Conservation (phyloP, 2,329 filamentous ascomycete genomes). For the Achaetomium macrosporum region DNA sequence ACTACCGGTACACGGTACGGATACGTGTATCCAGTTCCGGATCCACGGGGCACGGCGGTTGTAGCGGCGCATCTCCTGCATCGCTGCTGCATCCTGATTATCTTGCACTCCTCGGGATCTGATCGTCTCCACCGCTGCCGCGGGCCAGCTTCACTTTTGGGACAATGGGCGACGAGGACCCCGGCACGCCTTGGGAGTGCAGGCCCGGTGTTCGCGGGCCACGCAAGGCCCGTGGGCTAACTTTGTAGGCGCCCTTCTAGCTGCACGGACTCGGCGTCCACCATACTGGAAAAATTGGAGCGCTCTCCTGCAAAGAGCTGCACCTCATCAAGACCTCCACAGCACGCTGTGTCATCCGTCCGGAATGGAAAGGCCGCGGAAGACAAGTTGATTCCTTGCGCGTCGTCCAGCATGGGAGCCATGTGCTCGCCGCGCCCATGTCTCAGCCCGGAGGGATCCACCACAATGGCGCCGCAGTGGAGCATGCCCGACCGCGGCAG, state of each 20-base stretch:
- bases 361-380: too few species aligned
- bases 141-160: slow-evolving; percentile 13
- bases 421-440: slow-evolving; percentile 16
- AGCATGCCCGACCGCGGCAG: slow-evolving; percentile 12
- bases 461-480: slow-evolving; percentile 19
- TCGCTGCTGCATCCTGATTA: slow-evolving; percentile 14
- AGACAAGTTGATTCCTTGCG: not conserved
- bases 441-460: slow-evolving; percentile 18
- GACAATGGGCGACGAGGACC: slow-evolving; percentile 12
- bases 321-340: not conserved
- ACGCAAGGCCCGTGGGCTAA: slow-evolving; percentile 1
- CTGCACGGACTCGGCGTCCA: too few species aligned
- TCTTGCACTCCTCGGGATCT: slow-evolving; percentile 12
- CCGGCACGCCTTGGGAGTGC: slow-evolving; percentile 15
- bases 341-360: not conserved
- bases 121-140: slow-evolving; percentile 14
- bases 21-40: slow-evolving; percentile 5
- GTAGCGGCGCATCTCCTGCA: slow-evolving; percentile 6
- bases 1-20: too few species aligned
- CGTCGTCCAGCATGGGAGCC: slow-evolving; percentile 4
- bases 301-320: slow-evolving; percentile 1
- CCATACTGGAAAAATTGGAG: not conserved
- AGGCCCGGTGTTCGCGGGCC: slow-evolving; percentile 19
- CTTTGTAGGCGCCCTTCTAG: not conserved
- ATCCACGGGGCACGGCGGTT: slow-evolving; percentile 16